These are phyloP conservation scores for Diaporthe batatas DNA, from an alignment of 2,329 filamentous ascomycete genomes.

Conservation along the genomic window DNA sequence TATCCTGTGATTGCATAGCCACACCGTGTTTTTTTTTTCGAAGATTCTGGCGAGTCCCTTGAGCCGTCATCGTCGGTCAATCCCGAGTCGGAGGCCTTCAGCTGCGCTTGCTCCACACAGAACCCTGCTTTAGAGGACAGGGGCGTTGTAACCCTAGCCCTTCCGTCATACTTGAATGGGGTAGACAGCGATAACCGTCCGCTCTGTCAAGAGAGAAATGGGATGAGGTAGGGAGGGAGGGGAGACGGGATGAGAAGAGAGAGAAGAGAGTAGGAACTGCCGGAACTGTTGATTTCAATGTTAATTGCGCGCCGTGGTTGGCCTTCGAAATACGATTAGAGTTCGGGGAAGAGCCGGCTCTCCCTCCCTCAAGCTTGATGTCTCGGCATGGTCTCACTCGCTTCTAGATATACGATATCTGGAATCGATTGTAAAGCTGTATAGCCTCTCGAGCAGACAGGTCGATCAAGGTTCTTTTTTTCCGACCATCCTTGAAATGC, in stretches of 20 bases:
- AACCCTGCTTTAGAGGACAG: constrained; percentile 34
- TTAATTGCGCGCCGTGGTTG: too few relatives aligned
- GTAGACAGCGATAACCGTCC: background rate
- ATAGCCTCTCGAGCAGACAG: too few relatives aligned
- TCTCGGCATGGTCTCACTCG: too few relatives aligned
- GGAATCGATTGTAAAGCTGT: too few relatives aligned
- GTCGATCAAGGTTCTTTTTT: too few relatives aligned
- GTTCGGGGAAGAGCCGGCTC: too few relatives aligned
- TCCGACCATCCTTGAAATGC: too few relatives aligned
- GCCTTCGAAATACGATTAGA: too few relatives aligned
- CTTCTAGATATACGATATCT: too few relatives aligned
- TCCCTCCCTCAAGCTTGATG: too few relatives aligned
- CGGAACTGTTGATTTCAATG: too few relatives aligned
- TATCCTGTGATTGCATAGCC: constrained; percentile 1
- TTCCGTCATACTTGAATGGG: background rate
- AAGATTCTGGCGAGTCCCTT: constrained; percentile 11
- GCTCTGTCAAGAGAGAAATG: background rate
- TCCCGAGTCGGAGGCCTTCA: constrained; percentile 29
- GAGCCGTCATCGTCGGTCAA: background rate
- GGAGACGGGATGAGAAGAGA: background rate
- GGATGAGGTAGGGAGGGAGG: background rate
- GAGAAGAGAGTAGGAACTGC: too few relatives aligned
- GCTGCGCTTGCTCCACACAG: constrained; percentile 15
- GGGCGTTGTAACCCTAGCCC: constrained; percentile 10
- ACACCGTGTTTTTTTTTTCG: background rate